These are phyloP conservation scores for Hygrophila difformis DNA, from an alignment of 257 asterid genomes.

Conservation along the genomic window DNA sequence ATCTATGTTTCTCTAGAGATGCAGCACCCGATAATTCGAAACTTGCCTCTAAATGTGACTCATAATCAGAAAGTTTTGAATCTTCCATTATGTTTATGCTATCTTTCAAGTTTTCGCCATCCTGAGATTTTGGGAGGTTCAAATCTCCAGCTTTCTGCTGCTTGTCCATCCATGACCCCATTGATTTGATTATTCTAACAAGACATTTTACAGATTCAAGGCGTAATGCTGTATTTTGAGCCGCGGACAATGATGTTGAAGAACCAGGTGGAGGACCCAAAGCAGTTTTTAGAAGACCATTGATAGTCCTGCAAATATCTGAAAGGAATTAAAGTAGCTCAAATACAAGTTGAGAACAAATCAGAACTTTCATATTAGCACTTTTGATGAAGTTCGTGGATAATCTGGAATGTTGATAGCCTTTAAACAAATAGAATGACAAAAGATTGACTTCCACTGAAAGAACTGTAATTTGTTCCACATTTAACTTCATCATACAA, in stretches of 20 bases:
- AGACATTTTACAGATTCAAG: slow-evolving; percentile 96
- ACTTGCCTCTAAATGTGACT: slow-evolving; percentile 56
- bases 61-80: slow-evolving; percentile 54
- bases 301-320: slow-evolving; percentile 91
- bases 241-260: slow-evolving; percentile 70
- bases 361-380: too few species aligned
- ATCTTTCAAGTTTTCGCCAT: slow-evolving; percentile 53
- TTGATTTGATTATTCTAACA: slow-evolving; percentile 78
- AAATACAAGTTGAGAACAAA: too few species aligned
- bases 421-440: too few species aligned
- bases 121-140: slow-evolving; percentile 37
- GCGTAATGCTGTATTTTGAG: slow-evolving; percentile 88
- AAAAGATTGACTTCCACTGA: too few species aligned
- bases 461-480: too few species aligned
- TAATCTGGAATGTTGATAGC: too few species aligned
- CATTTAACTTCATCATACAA: too few species aligned
- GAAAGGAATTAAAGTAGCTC: too few species aligned
- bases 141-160: slow-evolving; percentile 78
- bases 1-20: slow-evolving; percentile 87
- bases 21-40: slow-evolving; percentile 65
- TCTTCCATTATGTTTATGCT: slow-evolving; percentile 43
- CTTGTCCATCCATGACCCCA: slow-evolving; percentile 98
- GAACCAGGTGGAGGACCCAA: slow-evolving; percentile 98
- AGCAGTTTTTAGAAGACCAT: slow-evolving; percentile 95
- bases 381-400: too few species aligned